Base-by-base conservation (phyloP, 164 flowering plant genomes). In the Hamamelis virginiana region DNA sequence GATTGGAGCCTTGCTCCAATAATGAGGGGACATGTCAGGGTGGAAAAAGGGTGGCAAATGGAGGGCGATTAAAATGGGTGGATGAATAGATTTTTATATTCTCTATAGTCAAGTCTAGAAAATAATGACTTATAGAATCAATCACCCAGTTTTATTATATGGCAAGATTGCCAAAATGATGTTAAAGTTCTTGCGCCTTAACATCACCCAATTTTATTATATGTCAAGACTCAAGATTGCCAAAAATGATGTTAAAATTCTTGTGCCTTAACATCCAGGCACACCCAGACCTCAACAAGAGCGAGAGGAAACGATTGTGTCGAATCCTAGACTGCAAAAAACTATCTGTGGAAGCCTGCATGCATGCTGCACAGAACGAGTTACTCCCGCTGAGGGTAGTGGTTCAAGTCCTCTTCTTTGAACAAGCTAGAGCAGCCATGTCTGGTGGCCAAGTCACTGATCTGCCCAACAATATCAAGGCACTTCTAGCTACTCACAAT, bases 361-460 rank as follows among this genome's bases (percentile, higher is more conserved):
- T 89, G 85, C 94, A 93, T 60, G 99, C 99, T 0, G 98, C 98
- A 27, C 96, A 92, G 59, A 96, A 96, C 53, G 98, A 96, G 83
- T 72, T 80, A 61, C 94, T 96, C 14, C 99, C 99, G 0, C 72
- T 96, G 11, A 83, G 99, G 71, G 92, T 96, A 23, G 95, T 96
- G 16, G 98, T 96, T 43, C 99, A 93, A 80, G 97, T 96, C 59
- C 92, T 96, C 59, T 96, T 96, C 86, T 89, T 81, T 62, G 97
- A 96, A 79, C 98, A 96, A 74, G 90, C 91, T 1, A 78, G 97
- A 64, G 88, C 93, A 1, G 77, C 91, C 15, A 80, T 77, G 75
- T 74, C 81, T 5, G 91, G 92, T 18, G 90, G 87, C 65, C 82
- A 88, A 71, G 81, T 85, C 10, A 74, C 85, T 11, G 90, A 91